Conservation (phyloP, 768 basidiomycete species). For the Podaxis mareebaensis region DNA sequence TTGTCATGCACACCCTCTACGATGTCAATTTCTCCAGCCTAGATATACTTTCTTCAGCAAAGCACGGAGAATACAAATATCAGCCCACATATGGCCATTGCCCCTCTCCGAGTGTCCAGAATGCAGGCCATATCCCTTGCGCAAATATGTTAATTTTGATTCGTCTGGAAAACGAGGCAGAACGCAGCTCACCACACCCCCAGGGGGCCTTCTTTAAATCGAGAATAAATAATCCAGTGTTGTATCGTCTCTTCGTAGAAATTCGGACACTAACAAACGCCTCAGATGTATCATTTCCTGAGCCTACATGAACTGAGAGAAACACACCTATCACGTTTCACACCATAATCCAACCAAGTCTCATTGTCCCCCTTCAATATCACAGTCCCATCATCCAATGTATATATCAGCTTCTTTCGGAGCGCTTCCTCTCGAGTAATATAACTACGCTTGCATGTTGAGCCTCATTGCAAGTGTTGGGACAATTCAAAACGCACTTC, state of each 20-base stretch:
- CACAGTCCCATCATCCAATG: conserved; percentile 58
- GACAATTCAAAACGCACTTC: conserved; percentile 45
- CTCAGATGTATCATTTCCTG: background rate
- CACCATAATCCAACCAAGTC: conserved; percentile 52
- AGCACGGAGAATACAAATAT: background rate
- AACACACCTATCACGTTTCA: conserved; percentile 61
- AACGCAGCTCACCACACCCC: conserved; percentile 73
- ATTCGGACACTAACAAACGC: conserved; percentile 67
- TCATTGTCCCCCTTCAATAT: conserved; percentile 83
- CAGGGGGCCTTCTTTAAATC: conserved; percentile 86
- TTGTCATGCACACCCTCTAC: conserved; percentile 86
- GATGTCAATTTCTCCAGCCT: conserved; percentile 84
- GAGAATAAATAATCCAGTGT: conserved; percentile 84
- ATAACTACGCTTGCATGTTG: conserved; percentile 35
- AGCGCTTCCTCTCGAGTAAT: conserved; percentile 60
- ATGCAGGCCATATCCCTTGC: conserved; percentile 80
- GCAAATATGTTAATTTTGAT: background rate
- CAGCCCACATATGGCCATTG: conserved; percentile 64
- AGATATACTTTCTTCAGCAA: background rate
- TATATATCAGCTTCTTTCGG: conserved; percentile 52
- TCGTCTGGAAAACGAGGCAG: background rate
- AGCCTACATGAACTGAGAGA: background rate
- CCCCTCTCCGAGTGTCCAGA: conserved; percentile 65
- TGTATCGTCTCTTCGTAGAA: conserved; percentile 61
- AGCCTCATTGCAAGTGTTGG: background rate